Percentiles rank a stretch among this genome's conserved stretches.
phyloP scores from a whole-genome alignment of 352 stramenopile genomes.

The Peronospora farinosa region DNA sequence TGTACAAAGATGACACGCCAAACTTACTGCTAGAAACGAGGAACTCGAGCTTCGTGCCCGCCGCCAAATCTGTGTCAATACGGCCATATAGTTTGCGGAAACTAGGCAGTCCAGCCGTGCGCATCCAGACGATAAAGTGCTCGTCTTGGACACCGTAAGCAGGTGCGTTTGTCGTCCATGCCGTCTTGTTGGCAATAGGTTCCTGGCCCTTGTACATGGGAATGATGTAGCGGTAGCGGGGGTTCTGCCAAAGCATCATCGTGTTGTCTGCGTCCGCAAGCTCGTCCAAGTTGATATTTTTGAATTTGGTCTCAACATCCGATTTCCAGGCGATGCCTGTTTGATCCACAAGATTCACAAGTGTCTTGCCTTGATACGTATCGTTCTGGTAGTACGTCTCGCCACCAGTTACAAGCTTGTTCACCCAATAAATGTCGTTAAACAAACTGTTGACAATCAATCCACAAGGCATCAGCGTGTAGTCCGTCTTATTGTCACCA shows the following conservation, averaged over 20 bases:
- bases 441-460: constrained; percentile 99
- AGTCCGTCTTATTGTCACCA: constrained; percentile 35
- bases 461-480: constrained; percentile 94
- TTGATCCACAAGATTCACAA: constrained; percentile 90
- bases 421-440: constrained; percentile 92
- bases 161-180: constrained; percentile 56
- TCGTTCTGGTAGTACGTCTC: constrained; percentile 63
- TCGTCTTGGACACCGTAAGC: constrained; percentile 94
- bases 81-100: constrained; percentile 99
- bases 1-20: background rate
- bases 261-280: constrained; percentile 32
- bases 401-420: constrained; percentile 45
- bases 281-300: constrained; percentile 78
- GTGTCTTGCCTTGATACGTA: constrained; percentile 39
- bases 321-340: constrained; percentile 95
- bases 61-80: constrained; percentile 90
- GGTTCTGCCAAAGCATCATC: constrained; percentile 81
- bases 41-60: constrained; percentile 89
- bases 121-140: constrained; percentile 99
- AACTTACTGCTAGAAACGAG: constrained; percentile 86
- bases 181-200: constrained; percentile 66
- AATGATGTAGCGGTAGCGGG: constrained; percentile 74
- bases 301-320: constrained; percentile 94
- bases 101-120: constrained; percentile 92
- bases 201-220: constrained; percentile 53